phyloP scores from a whole-genome alignment of 805 yeast genomes.

The Candida jianshihensis region DNA sequence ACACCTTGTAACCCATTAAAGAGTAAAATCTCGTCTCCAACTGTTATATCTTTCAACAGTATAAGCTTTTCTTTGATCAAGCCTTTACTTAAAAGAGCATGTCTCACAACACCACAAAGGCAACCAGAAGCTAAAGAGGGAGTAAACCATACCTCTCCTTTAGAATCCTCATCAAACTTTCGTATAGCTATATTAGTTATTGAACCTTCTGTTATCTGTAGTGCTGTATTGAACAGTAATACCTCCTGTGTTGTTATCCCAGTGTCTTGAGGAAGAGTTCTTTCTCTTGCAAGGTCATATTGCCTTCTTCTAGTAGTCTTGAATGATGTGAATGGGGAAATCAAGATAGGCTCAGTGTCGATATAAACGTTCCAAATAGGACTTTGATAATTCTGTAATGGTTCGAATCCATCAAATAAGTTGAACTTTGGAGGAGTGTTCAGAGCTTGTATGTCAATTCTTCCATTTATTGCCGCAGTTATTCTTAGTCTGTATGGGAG shows the following conservation, averaged over 20 bases:
- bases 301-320: conserved; percentile 72
- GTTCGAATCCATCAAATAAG: conserved; percentile 23
- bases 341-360: conserved; percentile 43
- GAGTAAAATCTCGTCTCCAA: conserved; percentile 66
- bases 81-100: conserved; percentile 48
- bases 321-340: conserved; percentile 77
- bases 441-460: conserved; percentile 29
- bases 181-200: conserved; percentile 71
- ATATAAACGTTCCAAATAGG: conserved; percentile 54
- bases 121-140: conserved; percentile 79
- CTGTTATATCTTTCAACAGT: conserved; percentile 35
- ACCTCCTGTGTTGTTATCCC: conserved; percentile 47
- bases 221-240: conserved; percentile 53
- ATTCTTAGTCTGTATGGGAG: conserved; percentile 43
- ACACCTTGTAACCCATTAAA: conserved; percentile 86
- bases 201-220: conserved; percentile 71
- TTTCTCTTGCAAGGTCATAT: conserved; percentile 55
- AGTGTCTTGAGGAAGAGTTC: conserved; percentile 27
- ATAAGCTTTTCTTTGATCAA: conserved; percentile 48
- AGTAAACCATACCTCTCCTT: conserved; percentile 59
- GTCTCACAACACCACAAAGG: conserved; percentile 76
- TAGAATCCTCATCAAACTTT: conserved; percentile 12
- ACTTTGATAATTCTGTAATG: conserved; percentile 20
- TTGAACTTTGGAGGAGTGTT: conserved; percentile 24
- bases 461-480: conserved; percentile 30